Evolutionary conservation across 2,329 filamentous ascomycete species (phyloP), one percentile per base, ranked within the genome.

Genomic region (Fusarium succisae): DNA sequence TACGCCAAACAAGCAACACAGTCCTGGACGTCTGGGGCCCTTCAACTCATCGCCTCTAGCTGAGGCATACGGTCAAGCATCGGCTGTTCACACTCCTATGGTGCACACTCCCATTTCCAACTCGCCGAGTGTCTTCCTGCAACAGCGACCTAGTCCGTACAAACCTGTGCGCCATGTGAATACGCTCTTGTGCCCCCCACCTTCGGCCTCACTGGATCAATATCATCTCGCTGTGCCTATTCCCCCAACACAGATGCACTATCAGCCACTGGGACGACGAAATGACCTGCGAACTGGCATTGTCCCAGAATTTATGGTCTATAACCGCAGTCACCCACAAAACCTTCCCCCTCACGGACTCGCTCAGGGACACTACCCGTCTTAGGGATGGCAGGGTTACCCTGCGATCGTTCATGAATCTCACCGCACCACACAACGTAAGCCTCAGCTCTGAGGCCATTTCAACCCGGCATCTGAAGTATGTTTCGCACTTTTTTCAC

Each of bases 71-170:
- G 85, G 85, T 12, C 85, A 87, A 50, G 80, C 75, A 55, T 88
- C 89, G 6, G 82, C 85, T 17, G 84, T 88, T 17, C 88, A 91
- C 59, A 90, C 91, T 14, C 91, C 92, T 5, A 79, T 83, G 44
- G 76, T 76, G 8, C 88, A 91, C 55, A 90, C 91, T 14, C 91
- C 92, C 11, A 90, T 91, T 50, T 92, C 93, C 38, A 89, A 96
- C 73, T 98, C 96, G 38, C 96, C 96, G 2, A 95, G 93, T 17
- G 90, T 94, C 78, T 97, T 97, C 82, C 87, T 98, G 43, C 93
- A 94, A 79, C 94, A 98, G 80, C 90, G 96, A 64, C 92, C 93
- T 72, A 98, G 96, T 63, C 96, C 96, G 7, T 98, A 98, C 83
- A 93, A 94, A 73, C 96, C 96, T 3, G 92, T 98, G 44, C 93